Base-by-base conservation (phyloP, 2,329 filamentous ascomycete genomes). In the Colletotrichum sp. region DNA sequence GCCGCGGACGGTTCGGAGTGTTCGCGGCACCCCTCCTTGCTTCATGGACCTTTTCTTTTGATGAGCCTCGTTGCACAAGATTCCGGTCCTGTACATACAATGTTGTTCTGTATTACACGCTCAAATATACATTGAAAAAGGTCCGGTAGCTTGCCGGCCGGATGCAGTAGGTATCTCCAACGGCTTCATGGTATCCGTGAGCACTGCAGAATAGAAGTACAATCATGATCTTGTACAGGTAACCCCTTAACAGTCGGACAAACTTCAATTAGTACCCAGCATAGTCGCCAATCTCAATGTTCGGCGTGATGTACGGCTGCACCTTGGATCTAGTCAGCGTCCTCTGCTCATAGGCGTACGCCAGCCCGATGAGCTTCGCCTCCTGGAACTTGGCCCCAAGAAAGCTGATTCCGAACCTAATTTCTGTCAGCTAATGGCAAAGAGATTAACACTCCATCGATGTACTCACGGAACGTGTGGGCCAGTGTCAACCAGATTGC, bases 321-420 rank as follows among this genome's bases (percentile, higher is more conserved):
- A 82, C 72, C 60, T 78, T 78, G 9, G 79, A 67, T 16, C 84
- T 79, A 4, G 80, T 79, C 36, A 78, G 67, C 1, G 84, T 93
- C 78, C 87, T 84, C 84, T 93, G 92, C 85, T 95, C 93, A 82
- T 91, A 94, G 3, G 92, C 92, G 85, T 93, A 94, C 9, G 92
- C 93, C 80, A 92, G 88, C 2, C 90, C 90, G 73, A 94, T 90
- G 76, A 94, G 80, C 18, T 83, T 87, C 75, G 89, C 89, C 81
- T 94, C 93, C 43, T 86, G 89, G 84, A 90, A 94, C 61, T 86
- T 86, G 3, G 81, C 81, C 0, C 92, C 93, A 66, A 93, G 84
- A 79, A 94, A 94, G 15, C 86, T 87, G 26, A 94, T 82, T 0
- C 93, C 93, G 79, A 94, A 93, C 89, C 76, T 76, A 13, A 15